Evolutionary conservation across 352 stramenopile genomes (phyloP).

Genomic region (Pythium pectinolyticum): DNA sequence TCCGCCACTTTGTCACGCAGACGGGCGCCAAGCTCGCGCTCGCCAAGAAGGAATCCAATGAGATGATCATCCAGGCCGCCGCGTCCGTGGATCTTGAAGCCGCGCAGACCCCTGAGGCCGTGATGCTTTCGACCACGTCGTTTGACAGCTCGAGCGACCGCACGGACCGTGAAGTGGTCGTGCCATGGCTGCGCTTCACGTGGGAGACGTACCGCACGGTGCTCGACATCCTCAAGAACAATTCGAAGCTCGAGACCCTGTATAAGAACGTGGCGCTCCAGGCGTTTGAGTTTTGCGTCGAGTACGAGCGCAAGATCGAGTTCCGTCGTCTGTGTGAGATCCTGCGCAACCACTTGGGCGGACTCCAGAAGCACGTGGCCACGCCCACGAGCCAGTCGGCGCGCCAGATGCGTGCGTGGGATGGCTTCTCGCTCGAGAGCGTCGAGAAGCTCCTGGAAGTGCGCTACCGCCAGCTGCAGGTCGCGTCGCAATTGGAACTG

Average conservation of each 20-base stretch:
- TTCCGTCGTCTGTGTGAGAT: constrained; percentile 97
- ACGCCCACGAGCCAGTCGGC: constrained; percentile 72
- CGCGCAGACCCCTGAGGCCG: constrained; percentile 92
- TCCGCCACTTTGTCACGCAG: constrained; percentile 91
- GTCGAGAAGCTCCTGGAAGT: constrained; percentile 97
- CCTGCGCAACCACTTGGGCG: constrained; percentile 95
- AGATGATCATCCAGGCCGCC: constrained; percentile 77
- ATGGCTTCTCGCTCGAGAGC: constrained; percentile 94
- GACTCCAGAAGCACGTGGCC: constrained; percentile 91
- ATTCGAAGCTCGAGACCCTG: constrained; percentile 89
- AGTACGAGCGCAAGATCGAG: constrained; percentile 92
- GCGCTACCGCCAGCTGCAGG: constrained; percentile 96
- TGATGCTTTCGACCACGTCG: constrained; percentile 97
- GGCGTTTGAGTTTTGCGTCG: constrained; percentile 83
- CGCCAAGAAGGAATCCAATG: constrained; percentile 85
- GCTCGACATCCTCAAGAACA: constrained; percentile 97
- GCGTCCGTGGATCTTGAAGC: constrained; percentile 90
- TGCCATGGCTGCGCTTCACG: constrained; percentile 94
- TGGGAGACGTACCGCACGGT: constrained; percentile 98
- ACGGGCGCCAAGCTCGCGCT: constrained; percentile 87
- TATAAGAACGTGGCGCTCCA: constrained; percentile 81
- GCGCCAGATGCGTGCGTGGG: constrained; percentile 93
- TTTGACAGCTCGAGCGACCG: constrained; percentile 94
- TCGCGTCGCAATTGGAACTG: constrained; percentile 92
- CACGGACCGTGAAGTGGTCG: constrained; percentile 93